Evolutionary conservation across 2,329 filamentous ascomycete species (phyloP).

Genomic region (Ophiocordyceps unilateralis): DNA sequence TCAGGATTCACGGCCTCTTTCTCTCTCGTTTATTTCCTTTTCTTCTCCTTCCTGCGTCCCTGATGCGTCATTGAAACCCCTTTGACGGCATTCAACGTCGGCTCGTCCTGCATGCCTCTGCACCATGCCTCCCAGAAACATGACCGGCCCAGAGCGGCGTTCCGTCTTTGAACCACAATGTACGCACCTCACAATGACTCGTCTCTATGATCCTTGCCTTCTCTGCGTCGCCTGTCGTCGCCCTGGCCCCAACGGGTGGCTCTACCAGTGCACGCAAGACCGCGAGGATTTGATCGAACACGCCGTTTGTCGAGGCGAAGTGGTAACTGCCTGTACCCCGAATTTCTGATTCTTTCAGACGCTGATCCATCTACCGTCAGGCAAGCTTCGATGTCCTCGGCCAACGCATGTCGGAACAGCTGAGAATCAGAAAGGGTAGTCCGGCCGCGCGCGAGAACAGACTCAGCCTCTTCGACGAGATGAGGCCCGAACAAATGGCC

Average conservation of each 20-base stretch:
- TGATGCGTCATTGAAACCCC: not conserved
- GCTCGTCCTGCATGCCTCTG: not conserved
- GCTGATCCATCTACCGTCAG: slow-evolving; percentile 6
- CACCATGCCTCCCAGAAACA: slow-evolving; percentile 2
- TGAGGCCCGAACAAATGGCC: slow-evolving; percentile 21
- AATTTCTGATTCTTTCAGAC: not conserved
- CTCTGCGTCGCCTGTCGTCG: slow-evolving; percentile 41
- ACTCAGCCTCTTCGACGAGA: slow-evolving; percentile 27
- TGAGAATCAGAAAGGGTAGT: slow-evolving; percentile 20
- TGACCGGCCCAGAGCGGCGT: slow-evolving; percentile 3
- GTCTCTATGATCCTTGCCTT: slow-evolving; percentile 36
- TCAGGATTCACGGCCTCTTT: not conserved
- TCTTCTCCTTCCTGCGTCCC: not conserved
- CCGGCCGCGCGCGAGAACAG: slow-evolving; percentile 23
- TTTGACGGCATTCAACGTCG: not conserved
- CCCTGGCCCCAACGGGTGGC: slow-evolving; percentile 44
- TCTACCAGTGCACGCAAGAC: slow-evolving; percentile 59
- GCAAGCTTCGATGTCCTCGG: slow-evolving; percentile 19
- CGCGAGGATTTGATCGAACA: slow-evolving; percentile 23
- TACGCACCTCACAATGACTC: slow-evolving; percentile 52
- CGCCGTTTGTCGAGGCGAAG: slow-evolving; percentile 8
- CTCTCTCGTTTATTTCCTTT: too few species aligned
- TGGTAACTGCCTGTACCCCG: not conserved
- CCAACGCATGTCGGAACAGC: slow-evolving; percentile 11
- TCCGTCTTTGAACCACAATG: slow-evolving; percentile 25